Percentiles rank a stretch among this genome's conserved stretches.
Evolutionary conservation across 2,329 filamentous ascomycete genomes (phyloP).

Genomic region (Orbilia blumenaviensis): DNA sequence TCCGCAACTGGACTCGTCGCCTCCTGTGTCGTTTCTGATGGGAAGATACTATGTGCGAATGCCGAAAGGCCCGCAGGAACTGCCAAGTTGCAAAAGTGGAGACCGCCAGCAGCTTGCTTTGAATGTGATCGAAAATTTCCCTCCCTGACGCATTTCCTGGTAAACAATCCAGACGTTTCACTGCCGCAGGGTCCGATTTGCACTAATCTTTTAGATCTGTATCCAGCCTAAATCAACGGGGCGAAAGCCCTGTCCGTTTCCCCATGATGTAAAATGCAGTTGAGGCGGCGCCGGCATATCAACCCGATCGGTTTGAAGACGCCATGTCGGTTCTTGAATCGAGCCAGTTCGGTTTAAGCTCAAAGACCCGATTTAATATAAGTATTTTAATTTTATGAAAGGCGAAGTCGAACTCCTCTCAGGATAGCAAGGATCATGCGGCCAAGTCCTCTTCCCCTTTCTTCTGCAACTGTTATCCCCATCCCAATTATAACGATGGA

Average conservation of each 20-base stretch:
- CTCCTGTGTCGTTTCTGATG: slow-evolving; percentile 35
- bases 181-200: slow-evolving; percentile 47
- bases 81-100: slow-evolving; percentile 35
- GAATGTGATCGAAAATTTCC: slow-evolving; percentile 25
- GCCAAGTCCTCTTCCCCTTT: slow-evolving; percentile 5
- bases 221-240: slow-evolving; percentile 38
- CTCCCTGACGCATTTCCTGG: slow-evolving; percentile 20
- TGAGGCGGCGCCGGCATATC: not conserved
- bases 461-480: not conserved
- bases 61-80: slow-evolving; percentile 8
- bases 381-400: not conserved
- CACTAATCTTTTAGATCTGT: slow-evolving; percentile 36
- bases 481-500: not conserved
- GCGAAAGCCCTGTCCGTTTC: not conserved
- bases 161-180: slow-evolving; percentile 52
- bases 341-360: not conserved
- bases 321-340: not conserved
- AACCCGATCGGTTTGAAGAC: slow-evolving; percentile 1
- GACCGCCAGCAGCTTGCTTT: slow-evolving; percentile 6
- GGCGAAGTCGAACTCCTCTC: not conserved
- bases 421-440: not conserved
- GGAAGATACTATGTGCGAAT: not conserved
- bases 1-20: slow-evolving; percentile 12
- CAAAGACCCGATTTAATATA: not conserved
- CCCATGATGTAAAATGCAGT: not conserved